Percentiles rank a stretch among this genome's conserved stretches.
Evolutionary conservation across 306 rosid species (phyloP).

Genomic region (Abrus precatorius): DNA sequence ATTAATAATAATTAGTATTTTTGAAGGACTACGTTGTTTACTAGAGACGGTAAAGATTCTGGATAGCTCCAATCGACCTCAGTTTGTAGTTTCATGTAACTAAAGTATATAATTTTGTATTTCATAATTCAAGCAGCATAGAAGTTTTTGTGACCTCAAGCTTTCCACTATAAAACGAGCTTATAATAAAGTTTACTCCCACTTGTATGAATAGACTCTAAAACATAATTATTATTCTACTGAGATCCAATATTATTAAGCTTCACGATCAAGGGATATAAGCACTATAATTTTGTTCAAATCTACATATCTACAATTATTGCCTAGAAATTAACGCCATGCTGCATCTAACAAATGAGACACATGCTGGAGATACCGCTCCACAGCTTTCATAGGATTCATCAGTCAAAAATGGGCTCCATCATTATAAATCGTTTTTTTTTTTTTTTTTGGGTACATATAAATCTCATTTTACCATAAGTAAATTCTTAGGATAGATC

Average conservation of each 20-base stretch:
- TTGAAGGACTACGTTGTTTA: no score
- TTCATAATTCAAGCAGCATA: background rate
- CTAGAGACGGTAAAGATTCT: no score
- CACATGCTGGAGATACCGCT: slow-evolving; percentile 24
- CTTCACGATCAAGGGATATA: slow-evolving; percentile 51
- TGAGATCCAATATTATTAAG: slow-evolving; percentile 43
- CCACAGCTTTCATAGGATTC: slow-evolving; percentile 49
- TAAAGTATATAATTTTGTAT: no score
- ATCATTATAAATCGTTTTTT: background rate
- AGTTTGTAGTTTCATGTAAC: no score
- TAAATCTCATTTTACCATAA: slow-evolving; percentile 24
- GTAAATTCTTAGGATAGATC: slow-evolving; percentile 6
- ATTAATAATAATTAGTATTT: no score
- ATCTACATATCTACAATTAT: slow-evolving; percentile 30
- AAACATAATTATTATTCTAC: slow-evolving; percentile 32
- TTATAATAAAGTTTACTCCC: background rate
- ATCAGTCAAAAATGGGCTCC: slow-evolving; percentile 44
- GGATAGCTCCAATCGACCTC: no score
- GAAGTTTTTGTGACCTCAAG: background rate
- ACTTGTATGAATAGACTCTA: background rate
- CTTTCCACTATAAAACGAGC: background rate
- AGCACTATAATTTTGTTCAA: slow-evolving; percentile 31
- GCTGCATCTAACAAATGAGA: slow-evolving; percentile 44
- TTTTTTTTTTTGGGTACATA: background rate
- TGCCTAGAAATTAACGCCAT: slow-evolving; percentile 34